Conservation (phyloP, 2,329 filamentous ascomycete species). For the Onygenales sp. region DNA sequence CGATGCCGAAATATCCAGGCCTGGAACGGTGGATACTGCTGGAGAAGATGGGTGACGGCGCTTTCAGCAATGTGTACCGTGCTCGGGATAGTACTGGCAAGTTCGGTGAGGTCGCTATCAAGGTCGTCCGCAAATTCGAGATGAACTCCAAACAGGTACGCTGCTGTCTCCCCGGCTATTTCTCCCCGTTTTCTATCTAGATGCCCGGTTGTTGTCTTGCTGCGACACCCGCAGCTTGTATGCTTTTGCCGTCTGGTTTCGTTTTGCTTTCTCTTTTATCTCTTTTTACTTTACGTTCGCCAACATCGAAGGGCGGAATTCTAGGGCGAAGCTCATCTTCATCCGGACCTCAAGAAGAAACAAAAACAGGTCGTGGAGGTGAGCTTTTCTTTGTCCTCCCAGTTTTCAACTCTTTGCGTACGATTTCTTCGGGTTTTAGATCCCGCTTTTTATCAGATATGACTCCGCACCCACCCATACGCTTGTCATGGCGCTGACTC, state of each 20-base stretch:
- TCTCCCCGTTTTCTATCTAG: background rate
- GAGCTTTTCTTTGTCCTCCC: conserved; percentile 42
- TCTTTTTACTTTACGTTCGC: conserved; percentile 28
- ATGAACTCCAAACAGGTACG: conserved; percentile 98
- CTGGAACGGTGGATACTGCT: conserved; percentile 76
- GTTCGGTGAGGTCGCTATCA: conserved; percentile 82
- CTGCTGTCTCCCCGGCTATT: conserved; percentile 15
- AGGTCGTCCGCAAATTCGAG: conserved; percentile 96
- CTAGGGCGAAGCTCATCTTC: conserved; percentile 85
- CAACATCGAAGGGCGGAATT: conserved; percentile 37
- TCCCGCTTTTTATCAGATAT: background rate
- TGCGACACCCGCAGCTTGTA: background rate
- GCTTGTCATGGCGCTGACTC: conserved; percentile 18
- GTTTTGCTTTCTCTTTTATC: conserved; percentile 11
- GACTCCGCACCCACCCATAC: background rate
- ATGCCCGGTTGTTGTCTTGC: background rate
- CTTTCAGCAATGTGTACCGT: conserved; percentile 97
- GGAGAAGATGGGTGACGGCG: conserved; percentile 98
- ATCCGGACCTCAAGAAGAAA: conserved; percentile 88
- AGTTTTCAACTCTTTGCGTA: conserved; percentile 7
- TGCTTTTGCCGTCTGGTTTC: background rate
- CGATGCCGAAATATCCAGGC: conserved; percentile 77
- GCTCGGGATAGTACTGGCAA: conserved; percentile 66
- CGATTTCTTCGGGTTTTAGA: background rate
- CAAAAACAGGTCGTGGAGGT: conserved; percentile 93